phyloP scores from a whole-genome alignment of 139 green algal species.

The Micromonas commoda region DNA sequence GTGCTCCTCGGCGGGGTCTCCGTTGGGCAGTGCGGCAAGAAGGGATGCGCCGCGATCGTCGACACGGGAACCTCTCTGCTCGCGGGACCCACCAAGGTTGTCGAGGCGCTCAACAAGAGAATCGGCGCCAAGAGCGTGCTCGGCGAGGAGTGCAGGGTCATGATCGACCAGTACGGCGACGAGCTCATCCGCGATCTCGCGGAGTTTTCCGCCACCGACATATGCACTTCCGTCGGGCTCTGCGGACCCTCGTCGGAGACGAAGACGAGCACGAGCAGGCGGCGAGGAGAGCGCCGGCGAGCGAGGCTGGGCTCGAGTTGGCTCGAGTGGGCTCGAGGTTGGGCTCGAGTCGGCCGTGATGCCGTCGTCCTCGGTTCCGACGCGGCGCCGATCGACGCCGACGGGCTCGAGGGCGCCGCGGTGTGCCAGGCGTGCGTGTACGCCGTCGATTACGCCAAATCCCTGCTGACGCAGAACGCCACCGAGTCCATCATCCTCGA shows the following conservation, averaged over 20 bases:
- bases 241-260: slow-evolving; percentile 30
- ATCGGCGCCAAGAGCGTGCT: slow-evolving; percentile 39
- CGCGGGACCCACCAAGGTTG: slow-evolving; percentile 60
- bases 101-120: slow-evolving; percentile 66
- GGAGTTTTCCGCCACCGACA: slow-evolving; percentile 50
- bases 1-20: slow-evolving; percentile 46
- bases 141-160: slow-evolving; percentile 61
- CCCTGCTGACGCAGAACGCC: not conserved
- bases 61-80: slow-evolving; percentile 85
- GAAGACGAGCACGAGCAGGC: not conserved
- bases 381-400: too few relatives aligned
- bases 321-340: too few relatives aligned
- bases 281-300: too few relatives aligned
- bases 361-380: too few relatives aligned
- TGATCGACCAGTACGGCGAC: slow-evolving; percentile 60
- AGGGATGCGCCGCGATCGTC: slow-evolving; percentile 65
- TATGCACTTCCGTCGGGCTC: slow-evolving; percentile 40
- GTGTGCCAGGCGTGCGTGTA: slow-evolving; percentile 16
- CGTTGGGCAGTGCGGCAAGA: slow-evolving; percentile 10
- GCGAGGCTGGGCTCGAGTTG: too few relatives aligned
- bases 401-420: not conserved
- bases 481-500: not conserved
- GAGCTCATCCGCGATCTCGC: slow-evolving; percentile 62
- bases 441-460: slow-evolving; percentile 16
- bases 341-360: too few relatives aligned